These are phyloP conservation scores for Amphicarpaea edgeworthii DNA, from an alignment of 306 rosid species.

Conservation along the genomic window DNA sequence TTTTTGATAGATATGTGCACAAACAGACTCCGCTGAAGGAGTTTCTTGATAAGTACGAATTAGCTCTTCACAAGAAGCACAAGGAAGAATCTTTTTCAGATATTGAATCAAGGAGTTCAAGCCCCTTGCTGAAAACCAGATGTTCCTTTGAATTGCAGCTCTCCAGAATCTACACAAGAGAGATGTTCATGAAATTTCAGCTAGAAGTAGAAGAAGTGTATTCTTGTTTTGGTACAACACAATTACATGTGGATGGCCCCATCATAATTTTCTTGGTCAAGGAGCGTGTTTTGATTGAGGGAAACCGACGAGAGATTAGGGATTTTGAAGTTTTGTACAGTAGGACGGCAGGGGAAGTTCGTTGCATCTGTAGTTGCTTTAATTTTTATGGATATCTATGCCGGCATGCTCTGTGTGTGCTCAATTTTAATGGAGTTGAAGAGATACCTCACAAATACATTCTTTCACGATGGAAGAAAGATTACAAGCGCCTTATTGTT, in stretches of 20 bases:
- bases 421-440: constrained; percentile 93
- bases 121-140: constrained; percentile 77
- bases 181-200: constrained; percentile 80
- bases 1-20: constrained; percentile 85
- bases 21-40: constrained; percentile 94
- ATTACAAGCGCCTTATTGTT: constrained; percentile 75
- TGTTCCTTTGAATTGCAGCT: constrained; percentile 92
- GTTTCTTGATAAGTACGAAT: constrained; percentile 93
- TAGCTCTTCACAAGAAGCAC: constrained; percentile 85
- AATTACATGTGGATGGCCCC: constrained; percentile 81
- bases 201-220: constrained; percentile 93
- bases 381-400: constrained; percentile 88
- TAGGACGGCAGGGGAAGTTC: constrained; percentile 82
- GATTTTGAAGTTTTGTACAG: constrained; percentile 94
- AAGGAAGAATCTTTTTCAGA: constrained; percentile 85
- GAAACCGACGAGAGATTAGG: constrained; percentile 74
- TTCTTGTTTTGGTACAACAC: constrained; percentile 90
- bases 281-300: constrained; percentile 82
- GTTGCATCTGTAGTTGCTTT: constrained; percentile 94
- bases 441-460: constrained; percentile 81
- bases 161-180: constrained; percentile 78
- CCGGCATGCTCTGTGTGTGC: constrained; percentile 85
- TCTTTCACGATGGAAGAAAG: constrained; percentile 86
- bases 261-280: constrained; percentile 84
- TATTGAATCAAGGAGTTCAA: constrained; percentile 84